phyloP scores from a whole-genome alignment of 1,139 yeast species.

The Schwanniomyces etchellsii region DNA sequence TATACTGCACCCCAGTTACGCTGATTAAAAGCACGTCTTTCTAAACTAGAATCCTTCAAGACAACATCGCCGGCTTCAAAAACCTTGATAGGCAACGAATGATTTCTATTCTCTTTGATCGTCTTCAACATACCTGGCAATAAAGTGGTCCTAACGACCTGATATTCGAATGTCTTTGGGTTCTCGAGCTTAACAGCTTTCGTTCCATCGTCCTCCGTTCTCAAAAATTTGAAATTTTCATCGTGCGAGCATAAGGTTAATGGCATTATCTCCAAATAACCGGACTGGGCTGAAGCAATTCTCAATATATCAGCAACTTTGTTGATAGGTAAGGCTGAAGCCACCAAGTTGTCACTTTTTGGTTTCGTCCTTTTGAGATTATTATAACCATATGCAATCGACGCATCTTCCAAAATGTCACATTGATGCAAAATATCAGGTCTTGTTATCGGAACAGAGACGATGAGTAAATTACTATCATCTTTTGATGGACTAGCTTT shows the following conservation, averaged over 20 bases:
- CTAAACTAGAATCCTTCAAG: constrained; percentile 70
- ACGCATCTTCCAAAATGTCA: constrained; percentile 98
- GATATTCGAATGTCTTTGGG: constrained; percentile 95
- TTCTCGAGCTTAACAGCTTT: constrained; percentile 86
- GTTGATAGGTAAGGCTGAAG: constrained; percentile 85
- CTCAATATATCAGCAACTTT: constrained; percentile 88
- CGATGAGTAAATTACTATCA: constrained; percentile 54
- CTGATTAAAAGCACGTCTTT: constrained; percentile 88
- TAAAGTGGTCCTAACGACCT: constrained; percentile 92
- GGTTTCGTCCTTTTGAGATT: constrained; percentile 81
- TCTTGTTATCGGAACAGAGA: constrained; percentile 85
- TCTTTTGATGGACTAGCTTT: constrained; percentile 49
- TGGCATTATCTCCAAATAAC: constrained; percentile 95
- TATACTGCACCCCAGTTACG: constrained; percentile 93
- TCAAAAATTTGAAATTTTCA: constrained; percentile 87
- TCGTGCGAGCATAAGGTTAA: constrained; percentile 93
- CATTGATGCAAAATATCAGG: constrained; percentile 95
- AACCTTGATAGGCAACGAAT: constrained; percentile 88
- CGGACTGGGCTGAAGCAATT: constrained; percentile 87
- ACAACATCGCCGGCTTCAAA: constrained; percentile 96
- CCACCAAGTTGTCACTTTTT: constrained; percentile 71
- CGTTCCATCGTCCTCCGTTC: constrained; percentile 66
- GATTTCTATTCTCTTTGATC: constrained; percentile 92
- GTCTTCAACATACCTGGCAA: constrained; percentile 95
- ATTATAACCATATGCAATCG: constrained; percentile 93